A percentile compares a stretch with the other conserved stretches of the same genome.
These are phyloP conservation scores for Noccaea caerulescens DNA, from an alignment of 345 rosid species.

Conservation along the genomic window DNA sequence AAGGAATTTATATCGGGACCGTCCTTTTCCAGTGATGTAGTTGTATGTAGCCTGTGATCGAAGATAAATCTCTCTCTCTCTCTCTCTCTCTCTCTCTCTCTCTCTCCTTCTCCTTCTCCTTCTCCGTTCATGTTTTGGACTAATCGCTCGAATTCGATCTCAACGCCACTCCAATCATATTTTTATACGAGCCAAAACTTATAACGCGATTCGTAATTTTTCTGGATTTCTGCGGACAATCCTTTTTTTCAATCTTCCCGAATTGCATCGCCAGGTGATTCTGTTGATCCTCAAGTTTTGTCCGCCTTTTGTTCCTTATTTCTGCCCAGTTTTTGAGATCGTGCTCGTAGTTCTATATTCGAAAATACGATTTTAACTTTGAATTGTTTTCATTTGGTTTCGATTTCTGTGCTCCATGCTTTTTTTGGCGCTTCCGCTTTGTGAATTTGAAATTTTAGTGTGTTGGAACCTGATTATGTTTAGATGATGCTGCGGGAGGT, in stretches of 20 bases:
- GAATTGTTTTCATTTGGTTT: not conserved
- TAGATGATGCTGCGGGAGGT: too few species aligned
- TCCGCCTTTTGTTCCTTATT: slow-evolving; percentile 9
- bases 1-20: slow-evolving; percentile 19
- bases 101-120: not conserved
- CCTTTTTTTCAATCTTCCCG: slow-evolving; percentile 6
- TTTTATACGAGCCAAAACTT: not conserved
- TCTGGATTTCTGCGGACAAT: slow-evolving; percentile 8
- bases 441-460: not conserved
- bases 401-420: too few species aligned
- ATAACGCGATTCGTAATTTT: not conserved
- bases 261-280: slow-evolving; percentile 32
- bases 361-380: not conserved
- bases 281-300: slow-evolving; percentile 11
- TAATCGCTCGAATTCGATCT: slow-evolving; percentile 31
- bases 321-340: slow-evolving; percentile 7
- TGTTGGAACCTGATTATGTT: too few species aligned
- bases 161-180: slow-evolving; percentile 21
- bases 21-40: slow-evolving; percentile 33
- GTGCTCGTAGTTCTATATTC: not conserved
- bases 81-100: slow-evolving; percentile 2
- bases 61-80: slow-evolving; percentile 24
- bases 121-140: slow-evolving; percentile 15
- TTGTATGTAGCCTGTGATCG: slow-evolving; percentile 12
- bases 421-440: not conserved